A percentile compares a stretch with the other conserved stretches of the same genome.
Evolutionary conservation across 2,329 filamentous ascomycete genomes (phyloP).

Genomic region (Teratosphaeria destructans): DNA sequence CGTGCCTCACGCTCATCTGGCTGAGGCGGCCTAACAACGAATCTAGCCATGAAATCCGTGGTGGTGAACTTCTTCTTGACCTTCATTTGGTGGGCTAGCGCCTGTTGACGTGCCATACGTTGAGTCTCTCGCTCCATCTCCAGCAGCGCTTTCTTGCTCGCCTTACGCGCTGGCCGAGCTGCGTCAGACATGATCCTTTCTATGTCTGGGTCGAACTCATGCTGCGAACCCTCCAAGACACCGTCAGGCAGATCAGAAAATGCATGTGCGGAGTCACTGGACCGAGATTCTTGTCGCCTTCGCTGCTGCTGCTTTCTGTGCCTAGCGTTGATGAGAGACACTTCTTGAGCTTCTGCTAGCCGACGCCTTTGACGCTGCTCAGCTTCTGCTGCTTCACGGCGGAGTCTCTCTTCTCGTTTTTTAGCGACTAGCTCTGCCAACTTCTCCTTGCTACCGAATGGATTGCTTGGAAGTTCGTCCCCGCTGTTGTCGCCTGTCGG

Average conservation of each 20-base stretch:
- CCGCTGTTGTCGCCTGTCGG: constrained; percentile 6
- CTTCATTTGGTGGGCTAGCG: constrained; percentile 78
- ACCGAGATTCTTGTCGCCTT: neutral
- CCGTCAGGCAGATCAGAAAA: constrained; percentile 21
- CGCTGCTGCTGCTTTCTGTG: neutral
- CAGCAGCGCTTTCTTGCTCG: constrained; percentile 87
- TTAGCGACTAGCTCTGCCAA: constrained; percentile 22
- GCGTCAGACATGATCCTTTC: constrained; percentile 25
- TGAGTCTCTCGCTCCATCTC: constrained; percentile 95
- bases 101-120: constrained; percentile 78
- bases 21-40: constrained; percentile 44
- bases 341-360: neutral
- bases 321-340: neutral
- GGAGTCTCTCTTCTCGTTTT: constrained; percentile 21
- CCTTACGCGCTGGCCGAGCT: constrained; percentile 66
- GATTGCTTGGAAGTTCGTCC: constrained; percentile 14
- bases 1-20: constrained; percentile 1
- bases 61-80: constrained; percentile 83
- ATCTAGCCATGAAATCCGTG: constrained; percentile 68
- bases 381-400: constrained; percentile 11
- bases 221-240: constrained; percentile 10
- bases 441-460: constrained; percentile 14
- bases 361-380: neutral
- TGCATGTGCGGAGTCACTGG: constrained; percentile 1
- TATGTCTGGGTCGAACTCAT: constrained; percentile 12